Base-by-base conservation (phyloP, 768 basidiomycete genomes). In the Auricularia auricula-judae region DNA sequence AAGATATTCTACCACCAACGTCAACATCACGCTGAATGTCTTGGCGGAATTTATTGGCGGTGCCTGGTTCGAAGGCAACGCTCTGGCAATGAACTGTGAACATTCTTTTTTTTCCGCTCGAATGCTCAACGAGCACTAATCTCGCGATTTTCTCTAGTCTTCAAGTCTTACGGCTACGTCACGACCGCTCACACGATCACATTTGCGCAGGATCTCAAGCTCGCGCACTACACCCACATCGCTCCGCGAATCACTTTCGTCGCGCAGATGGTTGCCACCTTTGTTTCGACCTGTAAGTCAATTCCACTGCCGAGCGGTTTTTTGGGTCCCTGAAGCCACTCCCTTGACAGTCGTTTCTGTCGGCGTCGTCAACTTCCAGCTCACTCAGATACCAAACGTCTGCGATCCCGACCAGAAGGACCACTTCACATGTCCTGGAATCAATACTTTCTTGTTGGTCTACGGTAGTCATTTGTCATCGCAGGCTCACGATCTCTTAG, bases 11-110 rank as follows among this genome's bases (percentile, higher is more conserved):
- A 73, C 76, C 61, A 77, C 77, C 8, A 76, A 76, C 67, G 68
- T 72, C 61, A 70, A 75, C 61, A 67, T 77, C 54, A 72, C 72
- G 12, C 70, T 78, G 29, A 76, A 77, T 65, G 71, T 75, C 54
- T 72, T 79, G 16, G 76, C 78, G 8, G 78, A 80, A 69, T 71
- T 78, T 63, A 74, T 77, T 56, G 73, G 72, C 51, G 76, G 76
- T 66, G 66, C 72, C 21, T 71, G 72, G 68, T 70, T 75, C 62
- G 70, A 71, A 43, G 65, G 79, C 66, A 64, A 77, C 70, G 70
- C 78, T 3, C 63, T 75, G 36, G 72, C 72, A 18, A 75, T 75
- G 72, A 73, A 70, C 44, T 67, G 39, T 42, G 39, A 29, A 29
- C 29, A 29, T 29, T 29, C 29, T 2, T 29, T 29, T 29, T 29